Evolutionary conservation across 1,284 basidiomycete species (phyloP), one percentile per base, ranked within the genome.

Genomic region (Pterulicium gracile): DNA sequence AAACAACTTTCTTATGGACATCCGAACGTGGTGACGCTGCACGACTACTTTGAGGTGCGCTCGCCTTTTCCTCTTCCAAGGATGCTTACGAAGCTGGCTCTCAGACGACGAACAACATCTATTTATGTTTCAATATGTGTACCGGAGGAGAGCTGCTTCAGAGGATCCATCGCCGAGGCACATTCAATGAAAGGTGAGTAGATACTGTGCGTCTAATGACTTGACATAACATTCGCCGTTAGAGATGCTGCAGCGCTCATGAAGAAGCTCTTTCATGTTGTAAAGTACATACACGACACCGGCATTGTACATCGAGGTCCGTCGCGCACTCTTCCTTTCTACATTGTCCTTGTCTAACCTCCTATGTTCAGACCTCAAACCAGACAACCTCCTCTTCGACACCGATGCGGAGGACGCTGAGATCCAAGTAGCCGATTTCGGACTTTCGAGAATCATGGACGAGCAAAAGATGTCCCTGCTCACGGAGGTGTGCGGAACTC

Each of bases 101-200:
- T 7, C 49, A 88, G 84, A 97, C 93, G 22, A 73, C 88, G 20
- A 89, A 96, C 67, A 97, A 98, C 59, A 77, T 95, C 52, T 95
- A 92, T 60, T 84, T 98, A 49, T 88, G 88, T 54, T 97, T 96
- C 61, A 95, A 97, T 64, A 77, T 98, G 12, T 98, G 96, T 68
- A 95, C 91, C 0, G 95, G 95, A 43, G 96, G 95, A 39, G 95
- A 98, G 66, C 80, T 98, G 17, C 98, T 98, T 58, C 94, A 98
- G 65, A 79, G 96, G 44, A 98, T 98, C 70, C 98, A 95, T 61
- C 91, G 94, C 20, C 88, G 94, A 61, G 94, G 95, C 42, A 93
- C 90, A 63, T 97, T 96, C 66, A 94, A 92, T 61, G 94, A 98
- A 64, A 81, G 81, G 86, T 89, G 53, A 53, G 81, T 69, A n/a